Percentiles rank a stretch among this genome's conserved stretches.
phyloP scores from a whole-genome alignment of 129 eudicot genomes.

The Ambrosia artemisiifolia region DNA sequence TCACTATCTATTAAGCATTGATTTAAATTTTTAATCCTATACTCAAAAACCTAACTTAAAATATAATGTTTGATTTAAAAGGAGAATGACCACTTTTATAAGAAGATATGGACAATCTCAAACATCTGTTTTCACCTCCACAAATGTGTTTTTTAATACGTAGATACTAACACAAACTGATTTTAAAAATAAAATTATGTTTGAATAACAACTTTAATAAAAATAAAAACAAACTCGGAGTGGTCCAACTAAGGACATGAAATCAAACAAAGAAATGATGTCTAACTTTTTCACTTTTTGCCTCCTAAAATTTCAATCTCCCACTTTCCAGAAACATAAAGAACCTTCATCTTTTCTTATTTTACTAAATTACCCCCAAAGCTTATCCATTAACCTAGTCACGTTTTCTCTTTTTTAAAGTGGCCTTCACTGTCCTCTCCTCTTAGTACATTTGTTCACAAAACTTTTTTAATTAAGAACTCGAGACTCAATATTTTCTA shows the following conservation, averaged over 20 bases:
- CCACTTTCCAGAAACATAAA: slow-evolving; percentile 13
- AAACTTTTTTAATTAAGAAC: too few species aligned
- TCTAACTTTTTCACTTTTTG: slow-evolving; percentile 22
- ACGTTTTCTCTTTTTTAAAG: slow-evolving; percentile 10
- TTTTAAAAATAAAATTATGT: not conserved
- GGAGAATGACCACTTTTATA: too few species aligned
- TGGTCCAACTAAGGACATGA: slow-evolving; percentile 29
- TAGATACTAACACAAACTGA: too few species aligned
- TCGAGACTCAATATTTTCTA: too few species aligned
- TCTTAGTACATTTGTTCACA: not conserved
- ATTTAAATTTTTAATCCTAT: too few species aligned
- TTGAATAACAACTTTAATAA: not conserved
- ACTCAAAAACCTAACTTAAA: too few species aligned
- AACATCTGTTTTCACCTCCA: too few species aligned
- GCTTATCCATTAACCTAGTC: slow-evolving; percentile 35
- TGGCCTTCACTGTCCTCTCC: not conserved
- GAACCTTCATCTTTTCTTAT: not conserved
- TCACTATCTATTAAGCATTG: too few species aligned
- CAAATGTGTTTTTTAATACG: too few species aligned
- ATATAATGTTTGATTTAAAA: too few species aligned
- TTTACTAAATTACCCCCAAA: slow-evolving; percentile 30
- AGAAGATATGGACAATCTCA: too few species aligned
- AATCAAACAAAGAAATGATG: slow-evolving; percentile 32
- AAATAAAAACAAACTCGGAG: slow-evolving; percentile 10
- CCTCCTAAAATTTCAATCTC: slow-evolving; percentile 21